Evolutionary conservation across 1,284 basidiomycete genomes (phyloP), one percentile per base, ranked within the genome.

Genomic region (Apiotrichum gamsii): DNA sequence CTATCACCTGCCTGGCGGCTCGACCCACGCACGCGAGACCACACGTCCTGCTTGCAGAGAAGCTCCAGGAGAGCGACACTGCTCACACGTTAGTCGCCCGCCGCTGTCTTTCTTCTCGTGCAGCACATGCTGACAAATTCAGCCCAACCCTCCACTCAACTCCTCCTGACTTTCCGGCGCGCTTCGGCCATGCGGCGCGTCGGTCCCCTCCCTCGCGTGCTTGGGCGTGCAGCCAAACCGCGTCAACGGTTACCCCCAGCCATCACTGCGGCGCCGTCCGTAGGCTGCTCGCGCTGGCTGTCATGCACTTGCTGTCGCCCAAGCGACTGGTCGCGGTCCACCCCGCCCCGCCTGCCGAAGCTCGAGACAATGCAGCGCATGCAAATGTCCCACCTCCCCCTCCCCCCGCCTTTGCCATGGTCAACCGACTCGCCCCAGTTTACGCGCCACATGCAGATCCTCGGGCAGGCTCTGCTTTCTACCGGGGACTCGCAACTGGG

Each of bases 261-360:
- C 64, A 8, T 24, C 43, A 6, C 57, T 47, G 23, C 61, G 65
- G n/a, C n/a, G n/a, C n/a, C n/a, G n/a, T n/a, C n/a, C n/a, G n/a
- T n/a, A 1, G 56, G 65, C 42, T 70, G 67, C 49, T 70, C 67
- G 21, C 55, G 62, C 48, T 70, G 65, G 65, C 53, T 65, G 21
- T 62, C 64, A 5, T 65, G 64, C 45, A 52, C 61, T 4, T 60
- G 59, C 32, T 64, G 61, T 32, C 45, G 25, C 14, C 37, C 23
- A 25, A 30, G 20, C 24, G 14, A 24, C 25, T 39, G 1, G 24
- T 25, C 31, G 24, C 18, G 19, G 28, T 25, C 39, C 38, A 5
- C 31, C 23, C 29, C 38, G 30, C 3, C 31, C 40, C 1, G 35
- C 34, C 5, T 58, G 5, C 44, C 52, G 11, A 47, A 46, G 10